Percentiles rank a stretch among this genome's conserved stretches.
These are phyloP conservation scores for Tubosaeta sp. DNA, from an alignment of 768 basidiomycete genomes.

Conservation along the genomic window DNA sequence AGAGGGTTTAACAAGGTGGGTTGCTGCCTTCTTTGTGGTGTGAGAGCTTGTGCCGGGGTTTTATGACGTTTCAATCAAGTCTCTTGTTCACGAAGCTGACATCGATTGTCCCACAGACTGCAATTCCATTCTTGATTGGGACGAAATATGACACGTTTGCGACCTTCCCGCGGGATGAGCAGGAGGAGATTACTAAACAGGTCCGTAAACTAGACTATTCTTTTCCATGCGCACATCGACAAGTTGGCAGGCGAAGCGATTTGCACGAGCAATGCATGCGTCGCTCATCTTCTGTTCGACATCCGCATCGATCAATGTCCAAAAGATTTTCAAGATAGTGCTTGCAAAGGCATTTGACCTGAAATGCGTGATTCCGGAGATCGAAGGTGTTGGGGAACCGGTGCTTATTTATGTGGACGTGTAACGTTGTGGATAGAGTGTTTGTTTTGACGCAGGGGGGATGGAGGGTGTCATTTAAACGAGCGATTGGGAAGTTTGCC, in stretches of 20 bases:
- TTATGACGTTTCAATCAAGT: conserved; percentile 2
- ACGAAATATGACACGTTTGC: conserved; percentile 98
- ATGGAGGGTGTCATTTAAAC: conserved; percentile 15
- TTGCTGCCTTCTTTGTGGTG: neutral
- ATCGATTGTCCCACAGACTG: conserved; percentile 56
- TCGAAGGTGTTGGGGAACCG: conserved; percentile 94
- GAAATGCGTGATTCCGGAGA: conserved; percentile 98
- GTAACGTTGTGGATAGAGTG: conserved; percentile 30
- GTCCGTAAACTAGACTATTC: conserved; percentile 36
- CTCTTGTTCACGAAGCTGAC: conserved; percentile 17
- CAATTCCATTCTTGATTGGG: conserved; percentile 97
- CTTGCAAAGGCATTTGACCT: conserved; percentile 96
- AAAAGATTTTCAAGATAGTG: conserved; percentile 99
- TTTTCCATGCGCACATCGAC: conserved; percentile 5
- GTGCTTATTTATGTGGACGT: conserved; percentile 87
- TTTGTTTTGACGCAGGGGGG: conserved; percentile 16
- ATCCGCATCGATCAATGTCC: conserved; percentile 97
- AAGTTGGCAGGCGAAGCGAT: conserved; percentile 78
- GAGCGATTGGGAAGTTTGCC: conserved; percentile 7
- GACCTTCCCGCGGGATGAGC: conserved; percentile 94
- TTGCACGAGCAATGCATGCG: conserved; percentile 98
- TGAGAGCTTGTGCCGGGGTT: neutral
- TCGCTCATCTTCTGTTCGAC: conserved; percentile 99
- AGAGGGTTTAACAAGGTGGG: conserved; percentile 97
- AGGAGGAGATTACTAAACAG: conserved; percentile 99